A percentile compares a stretch with the other conserved stretches of the same genome.
Conservation (phyloP, 768 basidiomycete species). For the Tylopilus plumbeoviolaceoides region DNA sequence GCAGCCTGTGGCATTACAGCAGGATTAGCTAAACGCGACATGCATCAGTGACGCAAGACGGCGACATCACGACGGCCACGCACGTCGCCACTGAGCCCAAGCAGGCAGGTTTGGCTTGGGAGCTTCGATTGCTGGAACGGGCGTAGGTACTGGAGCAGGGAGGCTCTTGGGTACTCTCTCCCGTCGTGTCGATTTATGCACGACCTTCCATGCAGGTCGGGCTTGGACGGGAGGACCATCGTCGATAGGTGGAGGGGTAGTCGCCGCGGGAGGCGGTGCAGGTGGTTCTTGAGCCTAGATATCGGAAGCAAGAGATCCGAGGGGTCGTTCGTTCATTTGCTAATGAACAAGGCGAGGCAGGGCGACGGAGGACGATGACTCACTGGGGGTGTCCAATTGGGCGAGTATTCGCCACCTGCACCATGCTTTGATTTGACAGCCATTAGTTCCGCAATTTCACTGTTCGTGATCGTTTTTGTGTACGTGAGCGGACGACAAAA, state of each 20-base stretch:
- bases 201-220: slow-evolving; percentile 70
- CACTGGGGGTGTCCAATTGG: slow-evolving; percentile 69
- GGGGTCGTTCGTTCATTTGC: not conserved
- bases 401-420: slow-evolving; percentile 71
- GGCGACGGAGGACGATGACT: slow-evolving; percentile 9
- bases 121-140: slow-evolving; percentile 38
- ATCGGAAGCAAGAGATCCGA: not conserved
- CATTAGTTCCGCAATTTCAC: slow-evolving; percentile 85
- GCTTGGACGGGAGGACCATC: slow-evolving; percentile 46
- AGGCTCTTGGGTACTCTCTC: slow-evolving; percentile 42
- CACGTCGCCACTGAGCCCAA: slow-evolving; percentile 86
- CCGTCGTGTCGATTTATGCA: slow-evolving; percentile 59
- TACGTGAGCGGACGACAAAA: not conserved
- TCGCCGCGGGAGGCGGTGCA: slow-evolving; percentile 36
- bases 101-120: slow-evolving; percentile 59
- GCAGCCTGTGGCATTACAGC: slow-evolving; percentile 53
- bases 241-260: slow-evolving; percentile 45
- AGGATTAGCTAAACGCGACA: slow-evolving; percentile 52
- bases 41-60: not conserved
- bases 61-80: not conserved
- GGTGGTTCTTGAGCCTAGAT: slow-evolving; percentile 33
- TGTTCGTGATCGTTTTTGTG: slow-evolving; percentile 24
- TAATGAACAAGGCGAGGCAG: not conserved
- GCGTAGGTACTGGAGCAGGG: slow-evolving; percentile 28
- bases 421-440: slow-evolving; percentile 79